Percentiles rank a stretch among this genome's conserved stretches.
phyloP scores from a whole-genome alignment of 805 yeast genomes.

The Hanseniaspora taiwanica region DNA sequence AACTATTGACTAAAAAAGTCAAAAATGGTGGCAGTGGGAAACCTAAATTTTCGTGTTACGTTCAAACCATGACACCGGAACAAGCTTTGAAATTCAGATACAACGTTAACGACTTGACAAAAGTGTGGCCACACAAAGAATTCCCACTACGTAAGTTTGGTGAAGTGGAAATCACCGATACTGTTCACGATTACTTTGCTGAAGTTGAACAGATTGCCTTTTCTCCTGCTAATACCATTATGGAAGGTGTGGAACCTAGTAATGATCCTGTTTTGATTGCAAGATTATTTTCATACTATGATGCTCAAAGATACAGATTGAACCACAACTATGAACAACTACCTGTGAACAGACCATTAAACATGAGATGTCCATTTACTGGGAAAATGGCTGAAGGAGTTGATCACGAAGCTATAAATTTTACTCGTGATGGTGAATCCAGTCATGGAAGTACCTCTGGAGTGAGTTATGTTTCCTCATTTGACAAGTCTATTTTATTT shows the following conservation, averaged over 20 bases:
- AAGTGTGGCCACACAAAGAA: slow-evolving; percentile 81
- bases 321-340: slow-evolving; percentile 53
- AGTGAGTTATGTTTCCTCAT: slow-evolving; percentile 40
- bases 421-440: slow-evolving; percentile 53
- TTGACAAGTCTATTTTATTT: slow-evolving; percentile 19
- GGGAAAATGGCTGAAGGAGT: slow-evolving; percentile 9
- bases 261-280: slow-evolving; percentile 71
- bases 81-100: slow-evolving; percentile 65
- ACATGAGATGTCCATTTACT: slow-evolving; percentile 33
- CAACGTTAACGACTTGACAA: slow-evolving; percentile 81
- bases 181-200: slow-evolving; percentile 40
- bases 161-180: slow-evolving; percentile 38
- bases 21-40: too few relatives aligned
- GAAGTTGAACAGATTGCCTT: slow-evolving; percentile 48
- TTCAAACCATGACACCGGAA: slow-evolving; percentile 60
- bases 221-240: slow-evolving; percentile 53
- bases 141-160: slow-evolving; percentile 82
- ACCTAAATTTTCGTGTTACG: slow-evolving; percentile 41
- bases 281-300: slow-evolving; percentile 62
- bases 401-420: slow-evolving; percentile 28
- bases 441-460: slow-evolving; percentile 31
- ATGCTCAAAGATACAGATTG: slow-evolving; percentile 65
- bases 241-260: slow-evolving; percentile 63
- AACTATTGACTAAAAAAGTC: slow-evolving; percentile 5
- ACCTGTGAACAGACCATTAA: slow-evolving; percentile 42